phyloP scores from a whole-genome alignment of 805 yeast genomes.

The Phaffomyces thermotolerans region DNA sequence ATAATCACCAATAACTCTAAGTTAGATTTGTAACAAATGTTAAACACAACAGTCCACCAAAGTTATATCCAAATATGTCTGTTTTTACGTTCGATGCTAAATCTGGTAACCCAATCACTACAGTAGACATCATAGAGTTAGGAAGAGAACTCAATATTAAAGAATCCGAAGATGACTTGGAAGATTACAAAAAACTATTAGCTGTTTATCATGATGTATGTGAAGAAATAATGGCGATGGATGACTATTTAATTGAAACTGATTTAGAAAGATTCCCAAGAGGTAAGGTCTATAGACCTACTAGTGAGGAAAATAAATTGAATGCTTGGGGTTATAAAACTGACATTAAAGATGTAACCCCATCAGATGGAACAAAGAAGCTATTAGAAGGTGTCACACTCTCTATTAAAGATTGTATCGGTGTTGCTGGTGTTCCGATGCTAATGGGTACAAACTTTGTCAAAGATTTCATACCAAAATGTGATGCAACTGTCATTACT shows the following conservation, averaged over 20 bases:
- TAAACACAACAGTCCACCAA: too few relatives aligned
- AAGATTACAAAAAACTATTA: not conserved
- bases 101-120: conserved; percentile 1
- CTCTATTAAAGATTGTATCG: not conserved
- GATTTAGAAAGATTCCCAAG: conserved; percentile 1
- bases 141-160: not conserved
- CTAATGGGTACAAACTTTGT: conserved; percentile 2
- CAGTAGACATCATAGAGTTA: not conserved
- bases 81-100: conserved; percentile 1
- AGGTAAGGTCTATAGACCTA: not conserved
- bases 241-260: not conserved
- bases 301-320: conserved; percentile 1
- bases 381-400: not conserved
- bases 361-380: not conserved
- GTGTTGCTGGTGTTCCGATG: conserved; percentile 5
- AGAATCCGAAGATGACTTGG: not conserved
- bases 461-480: not conserved
- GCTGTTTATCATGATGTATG: conserved; percentile 2
- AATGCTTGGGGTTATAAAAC: conserved; percentile 4
- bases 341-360: not conserved
- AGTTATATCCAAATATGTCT: not conserved
- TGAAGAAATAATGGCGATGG: conserved; percentile 4
- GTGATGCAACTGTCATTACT: conserved; percentile 1
- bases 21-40: too few relatives aligned
- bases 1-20: too few relatives aligned